Evolutionary conservation across 352 stramenopile species (phyloP).

Genomic region (Pythium phragmiticola): DNA sequence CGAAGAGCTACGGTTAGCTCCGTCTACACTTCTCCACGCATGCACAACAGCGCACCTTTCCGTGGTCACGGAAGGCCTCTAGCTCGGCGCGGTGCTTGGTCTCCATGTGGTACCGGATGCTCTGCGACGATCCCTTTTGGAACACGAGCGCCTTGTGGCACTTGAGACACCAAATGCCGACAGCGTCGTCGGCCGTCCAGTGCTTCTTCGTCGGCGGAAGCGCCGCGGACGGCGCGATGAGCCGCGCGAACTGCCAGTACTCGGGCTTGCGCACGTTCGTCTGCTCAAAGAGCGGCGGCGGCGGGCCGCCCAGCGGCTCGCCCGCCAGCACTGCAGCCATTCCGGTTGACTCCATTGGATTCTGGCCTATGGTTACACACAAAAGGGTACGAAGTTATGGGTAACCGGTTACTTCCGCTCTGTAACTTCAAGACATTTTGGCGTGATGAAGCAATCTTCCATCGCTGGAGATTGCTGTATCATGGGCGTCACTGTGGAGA

Average conservation of each 20-base stretch:
- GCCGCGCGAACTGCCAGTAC: constrained; percentile 52
- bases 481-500: neutral
- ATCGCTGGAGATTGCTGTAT: constrained; percentile 1
- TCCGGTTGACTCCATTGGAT: constrained; percentile 6
- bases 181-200: constrained; percentile 47
- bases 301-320: constrained; percentile 9
- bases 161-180: constrained; percentile 49
- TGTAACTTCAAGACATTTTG: too few relatives aligned
- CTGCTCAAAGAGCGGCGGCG: constrained; percentile 43
- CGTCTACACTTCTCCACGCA: too few relatives aligned
- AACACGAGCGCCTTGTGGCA: constrained; percentile 36
- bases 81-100: constrained; percentile 48
- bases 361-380: too few relatives aligned
- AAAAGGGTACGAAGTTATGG: too few relatives aligned
- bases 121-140: constrained; percentile 52
- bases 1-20: neutral
- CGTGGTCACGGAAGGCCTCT: constrained; percentile 24
- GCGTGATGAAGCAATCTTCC: neutral
- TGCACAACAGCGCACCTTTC: constrained; percentile 14
- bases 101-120: constrained; percentile 64
- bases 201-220: constrained; percentile 39
- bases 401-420: too few relatives aligned
- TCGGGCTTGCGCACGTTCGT: constrained; percentile 50
- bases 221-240: constrained; percentile 30
- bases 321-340: neutral